Percentiles rank a stretch among this genome's conserved stretches.
phyloP scores from a whole-genome alignment of 202 grass and related monocot species.

The Sporobolus alterniflorus region DNA sequence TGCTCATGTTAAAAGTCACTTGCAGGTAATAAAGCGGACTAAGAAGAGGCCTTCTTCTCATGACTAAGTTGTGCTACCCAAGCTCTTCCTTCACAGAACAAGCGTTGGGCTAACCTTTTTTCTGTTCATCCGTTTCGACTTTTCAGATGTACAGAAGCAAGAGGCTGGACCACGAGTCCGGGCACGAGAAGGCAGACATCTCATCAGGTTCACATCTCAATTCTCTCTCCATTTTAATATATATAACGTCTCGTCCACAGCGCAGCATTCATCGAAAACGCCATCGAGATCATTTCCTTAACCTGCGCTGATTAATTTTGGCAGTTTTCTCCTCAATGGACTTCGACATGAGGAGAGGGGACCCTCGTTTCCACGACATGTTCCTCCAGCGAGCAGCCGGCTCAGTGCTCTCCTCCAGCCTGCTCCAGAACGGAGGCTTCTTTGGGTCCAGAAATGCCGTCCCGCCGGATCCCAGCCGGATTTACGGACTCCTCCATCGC shows the following conservation, averaged over 20 bases:
- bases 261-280: conserved; percentile 23
- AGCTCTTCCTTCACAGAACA: conserved; percentile 40
- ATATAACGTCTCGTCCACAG: background rate
- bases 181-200: conserved; percentile 56
- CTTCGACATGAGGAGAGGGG: conserved; percentile 66
- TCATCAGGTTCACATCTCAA: conserved; percentile 58
- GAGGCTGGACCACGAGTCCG: conserved; percentile 70
- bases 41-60: conserved; percentile 49
- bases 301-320: conserved; percentile 10
- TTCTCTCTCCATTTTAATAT: background rate
- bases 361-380: conserved; percentile 62
- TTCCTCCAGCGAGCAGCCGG: conserved; percentile 56
- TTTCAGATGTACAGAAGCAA: conserved; percentile 99
- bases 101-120: conserved; percentile 39
- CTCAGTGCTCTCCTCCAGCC: conserved; percentile 40
- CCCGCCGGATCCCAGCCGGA: conserved; percentile 42
- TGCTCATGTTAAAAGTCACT: conserved; percentile 99
- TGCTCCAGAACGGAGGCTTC: conserved; percentile 40
- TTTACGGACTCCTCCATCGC: conserved; percentile 56
- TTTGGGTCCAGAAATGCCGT: conserved; percentile 45
- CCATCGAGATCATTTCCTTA: conserved; percentile 35
- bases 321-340: conserved; percentile 75
- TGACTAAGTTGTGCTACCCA: conserved; percentile 32
- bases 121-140: conserved; percentile 34
- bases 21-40: conserved; percentile 93